Conservation (phyloP, 345 rosid species). For the Pseudoturritis turrita region DNA sequence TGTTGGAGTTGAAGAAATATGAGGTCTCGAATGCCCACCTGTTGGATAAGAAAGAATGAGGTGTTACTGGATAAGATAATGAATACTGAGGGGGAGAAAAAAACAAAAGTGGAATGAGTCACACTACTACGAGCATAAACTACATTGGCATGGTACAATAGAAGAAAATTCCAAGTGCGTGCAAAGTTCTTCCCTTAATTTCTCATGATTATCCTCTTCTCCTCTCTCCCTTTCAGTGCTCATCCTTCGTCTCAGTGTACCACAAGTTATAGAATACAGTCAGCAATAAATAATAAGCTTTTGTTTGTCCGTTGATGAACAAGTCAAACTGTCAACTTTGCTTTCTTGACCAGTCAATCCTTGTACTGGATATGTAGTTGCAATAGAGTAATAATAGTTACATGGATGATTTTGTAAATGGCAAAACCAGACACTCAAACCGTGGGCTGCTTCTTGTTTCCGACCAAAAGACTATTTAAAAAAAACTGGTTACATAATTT, state of each 20-base stretch:
- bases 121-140: not conserved
- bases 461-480: not conserved
- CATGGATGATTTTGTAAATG: not conserved
- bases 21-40: not conserved
- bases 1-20: not conserved
- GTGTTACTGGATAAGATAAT: constrained; percentile 9
- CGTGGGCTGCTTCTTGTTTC: not conserved
- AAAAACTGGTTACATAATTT: no score
- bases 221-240: not conserved
- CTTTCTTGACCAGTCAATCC: not conserved
- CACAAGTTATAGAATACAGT: not conserved
- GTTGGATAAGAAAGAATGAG: constrained; percentile 20
- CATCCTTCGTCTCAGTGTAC: constrained; percentile 20
- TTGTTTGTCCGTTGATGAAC: not conserved
- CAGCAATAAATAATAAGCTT: not conserved
- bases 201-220: no score
- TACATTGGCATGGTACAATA: not conserved
- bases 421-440: not conserved
- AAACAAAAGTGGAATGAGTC: constrained; percentile 10
- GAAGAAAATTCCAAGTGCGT: constrained; percentile 3
- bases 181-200: not conserved
- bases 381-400: not conserved
- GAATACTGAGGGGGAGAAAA: not conserved
- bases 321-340: not conserved
- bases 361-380: not conserved